Percentiles rank a stretch among this genome's conserved stretches.
phyloP scores from a whole-genome alignment of 371 early-diverging fungal species.

The Mortierella polycephala region DNA sequence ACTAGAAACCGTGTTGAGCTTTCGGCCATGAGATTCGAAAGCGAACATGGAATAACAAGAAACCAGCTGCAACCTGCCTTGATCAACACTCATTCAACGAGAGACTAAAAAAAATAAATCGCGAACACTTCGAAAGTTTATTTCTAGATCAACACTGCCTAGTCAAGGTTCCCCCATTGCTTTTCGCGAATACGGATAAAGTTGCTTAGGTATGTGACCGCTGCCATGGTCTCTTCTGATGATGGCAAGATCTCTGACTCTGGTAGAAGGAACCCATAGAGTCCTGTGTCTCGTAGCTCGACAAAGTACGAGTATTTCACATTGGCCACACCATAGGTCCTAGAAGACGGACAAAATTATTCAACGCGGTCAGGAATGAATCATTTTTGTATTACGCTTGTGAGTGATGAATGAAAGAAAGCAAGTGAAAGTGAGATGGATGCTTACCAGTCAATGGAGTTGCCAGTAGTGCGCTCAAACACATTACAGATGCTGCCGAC shows the following conservation, averaged over 20 bases:
- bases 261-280: slow-evolving; percentile 63
- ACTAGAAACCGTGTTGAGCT: no score
- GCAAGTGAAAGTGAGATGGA: not conserved
- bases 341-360: not conserved
- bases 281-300: slow-evolving; percentile 66
- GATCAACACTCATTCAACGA: no score
- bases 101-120: no score
- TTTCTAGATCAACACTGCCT: slow-evolving; percentile 1
- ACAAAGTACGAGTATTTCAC: slow-evolving; percentile 66
- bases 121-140: slow-evolving; percentile 9
- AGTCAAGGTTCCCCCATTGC: slow-evolving; percentile 36
- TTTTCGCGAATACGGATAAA: slow-evolving; percentile 57
- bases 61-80: no score
- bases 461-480: slow-evolving; percentile 59
- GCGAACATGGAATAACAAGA: no score
- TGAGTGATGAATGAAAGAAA: not conserved
- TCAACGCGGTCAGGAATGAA: not conserved
- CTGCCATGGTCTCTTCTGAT: slow-evolving; percentile 62
- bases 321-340: slow-evolving; percentile 56
- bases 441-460: slow-evolving; percentile 53
- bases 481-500: slow-evolving; percentile 63
- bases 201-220: slow-evolving; percentile 49
- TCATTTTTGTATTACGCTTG: not conserved
- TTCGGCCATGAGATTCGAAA: no score
- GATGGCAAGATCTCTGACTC: slow-evolving; percentile 61